These are phyloP conservation scores for Kentomonas sorsogonicus DNA, from an alignment of 208 protist genomes.

Conservation along the genomic window DNA sequence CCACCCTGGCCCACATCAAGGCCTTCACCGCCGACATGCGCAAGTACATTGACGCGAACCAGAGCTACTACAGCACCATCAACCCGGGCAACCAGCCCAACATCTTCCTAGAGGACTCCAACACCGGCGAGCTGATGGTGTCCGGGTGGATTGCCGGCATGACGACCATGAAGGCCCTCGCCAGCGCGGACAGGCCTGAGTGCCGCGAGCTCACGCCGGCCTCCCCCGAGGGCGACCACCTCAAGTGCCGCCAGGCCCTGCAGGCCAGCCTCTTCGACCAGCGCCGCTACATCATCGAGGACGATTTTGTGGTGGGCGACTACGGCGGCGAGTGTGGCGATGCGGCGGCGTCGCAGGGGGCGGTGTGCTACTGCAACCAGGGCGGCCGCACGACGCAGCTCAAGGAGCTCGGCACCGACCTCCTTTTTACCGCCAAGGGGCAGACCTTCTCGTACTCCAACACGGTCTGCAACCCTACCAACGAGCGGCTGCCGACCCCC, in stretches of 20 bases:
- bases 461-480: conserved; percentile 5
- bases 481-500: not conserved
- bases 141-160: conserved; percentile 35
- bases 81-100: conserved; percentile 7
- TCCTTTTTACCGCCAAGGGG: not conserved
- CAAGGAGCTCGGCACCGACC: conserved; percentile 6
- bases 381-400: conserved; percentile 21
- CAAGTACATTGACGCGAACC: conserved; percentile 24
- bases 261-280: conserved; percentile 28
- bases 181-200: no score
- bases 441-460: conserved; percentile 6
- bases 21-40: conserved; percentile 31
- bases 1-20: conserved; percentile 17
- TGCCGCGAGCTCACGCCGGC: no score
- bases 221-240: no score
- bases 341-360: conserved; percentile 13
- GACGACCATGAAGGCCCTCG: conserved; percentile 17
- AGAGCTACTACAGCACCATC: conserved; percentile 18
- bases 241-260: conserved; percentile 12
- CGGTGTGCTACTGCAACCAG: conserved; percentile 42
- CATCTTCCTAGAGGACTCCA: conserved; percentile 5
- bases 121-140: conserved; percentile 26
- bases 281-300: conserved; percentile 43
- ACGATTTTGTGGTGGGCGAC: conserved; percentile 48
- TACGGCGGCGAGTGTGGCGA: conserved; percentile 31